These are phyloP conservation scores for Colletotrichum echinochloae DNA, from an alignment of 2,329 filamentous ascomycete species.

Conservation along the genomic window DNA sequence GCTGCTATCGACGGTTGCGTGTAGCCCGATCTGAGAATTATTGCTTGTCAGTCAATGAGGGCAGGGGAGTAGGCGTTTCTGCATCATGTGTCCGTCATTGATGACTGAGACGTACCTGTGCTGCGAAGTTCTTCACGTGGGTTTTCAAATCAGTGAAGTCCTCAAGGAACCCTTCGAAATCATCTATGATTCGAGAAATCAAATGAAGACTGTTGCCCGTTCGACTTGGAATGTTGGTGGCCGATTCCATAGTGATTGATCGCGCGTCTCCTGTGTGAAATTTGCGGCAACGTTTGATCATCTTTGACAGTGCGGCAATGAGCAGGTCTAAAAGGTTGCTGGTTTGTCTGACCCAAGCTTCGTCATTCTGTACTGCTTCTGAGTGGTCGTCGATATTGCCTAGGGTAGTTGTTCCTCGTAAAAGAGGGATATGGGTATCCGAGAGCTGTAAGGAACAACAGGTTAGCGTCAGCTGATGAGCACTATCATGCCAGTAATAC, in stretches of 20 bases:
- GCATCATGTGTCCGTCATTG: background rate
- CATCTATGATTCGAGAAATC: background rate
- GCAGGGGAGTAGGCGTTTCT: background rate
- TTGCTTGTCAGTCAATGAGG: background rate
- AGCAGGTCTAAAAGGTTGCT: background rate
- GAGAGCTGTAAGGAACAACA: background rate
- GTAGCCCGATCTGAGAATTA: background rate
- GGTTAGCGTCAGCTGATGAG: background rate
- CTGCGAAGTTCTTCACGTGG: background rate
- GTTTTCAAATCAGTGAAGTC: background rate
- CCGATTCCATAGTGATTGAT: background rate
- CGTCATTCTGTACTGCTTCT: background rate
- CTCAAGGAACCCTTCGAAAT: background rate
- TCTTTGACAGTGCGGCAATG: background rate
- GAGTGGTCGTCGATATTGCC: background rate
- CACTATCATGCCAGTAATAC: background rate
- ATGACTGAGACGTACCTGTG: background rate
- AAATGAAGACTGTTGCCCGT: background rate
- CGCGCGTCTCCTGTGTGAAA: background rate
- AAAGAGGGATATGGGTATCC: background rate
- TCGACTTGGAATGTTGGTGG: background rate
- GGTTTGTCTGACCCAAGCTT: slow-evolving; percentile 12
- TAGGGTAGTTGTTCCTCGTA: background rate
- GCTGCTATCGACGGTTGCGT: background rate
- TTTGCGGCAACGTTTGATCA: background rate